Evolutionary conservation across 805 yeast genomes (phyloP).

Genomic region (Teunomyces stri): DNA sequence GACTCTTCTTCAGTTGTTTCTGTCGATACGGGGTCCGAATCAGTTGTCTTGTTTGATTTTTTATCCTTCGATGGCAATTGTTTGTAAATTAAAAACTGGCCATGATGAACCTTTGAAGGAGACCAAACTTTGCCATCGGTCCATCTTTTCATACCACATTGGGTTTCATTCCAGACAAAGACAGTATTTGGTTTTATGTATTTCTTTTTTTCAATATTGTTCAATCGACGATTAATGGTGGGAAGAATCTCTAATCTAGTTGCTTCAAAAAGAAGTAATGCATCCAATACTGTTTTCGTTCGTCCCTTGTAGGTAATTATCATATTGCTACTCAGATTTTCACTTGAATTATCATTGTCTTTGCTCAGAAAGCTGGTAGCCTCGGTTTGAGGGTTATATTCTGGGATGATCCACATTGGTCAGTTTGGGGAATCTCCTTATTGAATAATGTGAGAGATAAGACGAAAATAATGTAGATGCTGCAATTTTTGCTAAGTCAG

Average conservation of each 20-base stretch:
- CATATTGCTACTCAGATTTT: background rate
- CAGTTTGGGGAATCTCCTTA: background rate
- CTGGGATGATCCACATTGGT: constrained; percentile 7
- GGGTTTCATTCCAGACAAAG: constrained; percentile 70
- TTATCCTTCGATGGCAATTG: constrained; percentile 40
- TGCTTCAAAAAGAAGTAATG: constrained; percentile 64
- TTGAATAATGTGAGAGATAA: background rate
- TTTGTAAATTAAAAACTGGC: constrained; percentile 42
- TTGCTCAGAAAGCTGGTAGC: background rate
- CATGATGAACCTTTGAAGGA: constrained; percentile 56
- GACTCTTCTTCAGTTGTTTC: constrained; percentile 18
- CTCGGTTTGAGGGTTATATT: constrained; percentile 5
- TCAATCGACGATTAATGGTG: constrained; percentile 55
- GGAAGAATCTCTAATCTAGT: constrained; percentile 56
- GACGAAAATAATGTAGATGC: background rate
- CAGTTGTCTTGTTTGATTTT: background rate
- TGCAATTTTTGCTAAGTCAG: background rate
- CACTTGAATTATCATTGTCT: background rate
- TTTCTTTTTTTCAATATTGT: constrained; percentile 49
- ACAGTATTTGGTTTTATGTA: constrained; percentile 57
- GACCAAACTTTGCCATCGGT: constrained; percentile 76
- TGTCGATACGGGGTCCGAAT: constrained; percentile 32
- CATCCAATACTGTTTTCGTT: constrained; percentile 57
- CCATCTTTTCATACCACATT: constrained; percentile 74
- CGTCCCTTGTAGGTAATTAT: constrained; percentile 54